Conservation (phyloP, 768 basidiomycete species). For the Cyclocybe aegerita region DNA sequence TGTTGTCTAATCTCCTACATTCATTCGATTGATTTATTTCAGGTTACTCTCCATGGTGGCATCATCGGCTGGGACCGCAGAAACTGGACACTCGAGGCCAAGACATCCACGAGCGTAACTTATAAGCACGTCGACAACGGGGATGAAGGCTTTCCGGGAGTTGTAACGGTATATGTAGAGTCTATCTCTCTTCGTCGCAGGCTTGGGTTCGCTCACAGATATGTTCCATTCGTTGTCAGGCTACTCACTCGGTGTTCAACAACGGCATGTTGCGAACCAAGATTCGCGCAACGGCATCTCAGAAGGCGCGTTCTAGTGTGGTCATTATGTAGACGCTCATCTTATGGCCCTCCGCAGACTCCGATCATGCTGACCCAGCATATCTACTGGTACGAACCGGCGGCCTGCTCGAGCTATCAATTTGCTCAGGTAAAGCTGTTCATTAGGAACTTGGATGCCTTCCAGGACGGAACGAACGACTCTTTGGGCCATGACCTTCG, state of each 20-base stretch:
- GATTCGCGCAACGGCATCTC: conserved; percentile 45
- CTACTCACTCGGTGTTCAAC: conserved; percentile 45
- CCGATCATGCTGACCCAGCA: conserved; percentile 60
- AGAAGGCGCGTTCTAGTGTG: conserved; percentile 28
- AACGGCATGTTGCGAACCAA: conserved; percentile 41
- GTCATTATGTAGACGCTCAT: not conserved
- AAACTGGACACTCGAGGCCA: conserved; percentile 50
- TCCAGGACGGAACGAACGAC: conserved; percentile 37
- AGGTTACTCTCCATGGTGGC: conserved; percentile 58
- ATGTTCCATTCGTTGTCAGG: conserved; percentile 24
- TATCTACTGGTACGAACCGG: conserved; percentile 47
- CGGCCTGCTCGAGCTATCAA: not conserved
- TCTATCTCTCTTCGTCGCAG: not conserved
- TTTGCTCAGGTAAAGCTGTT: not conserved
- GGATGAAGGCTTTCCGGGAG: conserved; percentile 56
- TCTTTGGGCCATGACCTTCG: conserved; percentile 33
- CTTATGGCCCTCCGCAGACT: conserved; percentile 29
- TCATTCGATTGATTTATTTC: conserved; percentile 7
- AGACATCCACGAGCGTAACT: conserved; percentile 45
- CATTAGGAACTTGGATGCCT: conserved; percentile 51
- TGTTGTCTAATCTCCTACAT: not conserved
- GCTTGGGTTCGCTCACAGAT: not conserved
- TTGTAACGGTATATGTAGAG: conserved; percentile 39
- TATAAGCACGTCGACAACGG: conserved; percentile 52
- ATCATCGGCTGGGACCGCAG: conserved; percentile 56